A percentile compares a stretch with the other conserved stretches of the same genome.
Evolutionary conservation across 768 basidiomycete genomes (phyloP).

Genomic region (Suillus fuscotomentosus): DNA sequence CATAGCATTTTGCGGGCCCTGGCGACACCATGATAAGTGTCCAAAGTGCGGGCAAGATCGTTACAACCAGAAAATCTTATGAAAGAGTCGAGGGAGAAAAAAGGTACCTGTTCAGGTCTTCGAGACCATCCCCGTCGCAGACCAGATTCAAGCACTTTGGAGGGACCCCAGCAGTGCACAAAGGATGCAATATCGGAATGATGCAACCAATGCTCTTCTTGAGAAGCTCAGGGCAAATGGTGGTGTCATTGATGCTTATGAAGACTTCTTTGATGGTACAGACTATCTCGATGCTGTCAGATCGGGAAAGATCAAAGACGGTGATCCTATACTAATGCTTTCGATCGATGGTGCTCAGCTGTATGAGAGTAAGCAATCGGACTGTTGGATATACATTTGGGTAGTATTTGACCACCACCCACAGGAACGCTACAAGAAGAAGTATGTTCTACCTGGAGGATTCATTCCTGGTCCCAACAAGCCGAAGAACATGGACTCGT

Average conservation of each 20-base stretch:
- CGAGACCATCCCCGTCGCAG: too few relatives aligned
- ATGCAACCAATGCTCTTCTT: constrained; percentile 7
- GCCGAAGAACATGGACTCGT: neutral
- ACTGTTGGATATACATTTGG: neutral
- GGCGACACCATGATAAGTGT: too few relatives aligned
- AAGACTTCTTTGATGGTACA: constrained; percentile 9
- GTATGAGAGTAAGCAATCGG: neutral
- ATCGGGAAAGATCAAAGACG: constrained; percentile 8
- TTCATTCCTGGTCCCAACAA: neutral
- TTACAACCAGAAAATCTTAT: too few relatives aligned
- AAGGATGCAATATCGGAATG: constrained; percentile 1
- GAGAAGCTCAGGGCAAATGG: neutral
- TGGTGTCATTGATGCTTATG: neutral
- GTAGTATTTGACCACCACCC: neutral
- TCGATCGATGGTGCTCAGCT: neutral
- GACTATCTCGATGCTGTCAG: constrained; percentile 11
- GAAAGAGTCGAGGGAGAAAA: too few relatives aligned
- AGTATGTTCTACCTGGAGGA: neutral
- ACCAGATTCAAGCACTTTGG: constrained; percentile 34
- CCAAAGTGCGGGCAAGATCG: too few relatives aligned
- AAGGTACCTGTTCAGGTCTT: too few relatives aligned
- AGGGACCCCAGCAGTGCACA: constrained; percentile 7
- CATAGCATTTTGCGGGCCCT: too few relatives aligned
- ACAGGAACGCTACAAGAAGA: neutral
- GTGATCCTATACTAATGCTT: constrained; percentile 16